These are phyloP conservation scores for Fusarium redolens DNA, from an alignment of 2,329 filamentous ascomycete species.

Conservation along the genomic window DNA sequence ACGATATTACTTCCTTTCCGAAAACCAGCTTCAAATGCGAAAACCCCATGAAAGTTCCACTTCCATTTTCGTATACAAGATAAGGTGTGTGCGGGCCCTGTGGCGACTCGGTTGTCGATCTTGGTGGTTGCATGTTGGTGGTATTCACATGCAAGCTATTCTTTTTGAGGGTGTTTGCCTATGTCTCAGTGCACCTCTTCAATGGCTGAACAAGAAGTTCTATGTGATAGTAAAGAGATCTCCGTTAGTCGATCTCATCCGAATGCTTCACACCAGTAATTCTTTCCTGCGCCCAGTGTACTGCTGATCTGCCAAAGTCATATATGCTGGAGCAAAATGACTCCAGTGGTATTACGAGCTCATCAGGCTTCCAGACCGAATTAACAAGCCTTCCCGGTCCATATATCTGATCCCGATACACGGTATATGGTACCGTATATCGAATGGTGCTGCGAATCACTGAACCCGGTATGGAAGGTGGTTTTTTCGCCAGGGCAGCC, in stretches of 20 bases:
- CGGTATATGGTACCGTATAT: not conserved
- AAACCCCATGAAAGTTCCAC: constrained; percentile 17
- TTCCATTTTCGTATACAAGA: not conserved
- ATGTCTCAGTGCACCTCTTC: not conserved
- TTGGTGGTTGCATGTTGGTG: not conserved
- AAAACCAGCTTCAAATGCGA: constrained; percentile 21
- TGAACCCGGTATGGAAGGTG: not conserved
- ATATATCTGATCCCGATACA: not conserved
- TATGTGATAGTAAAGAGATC: not conserved
- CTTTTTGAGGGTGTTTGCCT: not conserved
- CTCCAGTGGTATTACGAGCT: not conserved
- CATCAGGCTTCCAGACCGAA: not conserved
- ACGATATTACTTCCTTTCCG: constrained; percentile 12
- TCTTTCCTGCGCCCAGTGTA: not conserved
- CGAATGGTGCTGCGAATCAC: not conserved
- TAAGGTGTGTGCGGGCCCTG: constrained; percentile 6
- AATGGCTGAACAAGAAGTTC: not conserved
- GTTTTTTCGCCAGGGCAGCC: not conserved
- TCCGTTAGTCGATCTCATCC: not conserved
- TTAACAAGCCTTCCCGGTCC: not conserved
- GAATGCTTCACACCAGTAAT: not conserved
- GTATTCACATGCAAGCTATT: not conserved
- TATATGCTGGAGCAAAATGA: not conserved
- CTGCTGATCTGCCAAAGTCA: not conserved
- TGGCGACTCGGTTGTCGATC: constrained; percentile 5